Base-by-base conservation (phyloP, 2,329 filamentous ascomycete genomes). In the Penicillium sp. region DNA sequence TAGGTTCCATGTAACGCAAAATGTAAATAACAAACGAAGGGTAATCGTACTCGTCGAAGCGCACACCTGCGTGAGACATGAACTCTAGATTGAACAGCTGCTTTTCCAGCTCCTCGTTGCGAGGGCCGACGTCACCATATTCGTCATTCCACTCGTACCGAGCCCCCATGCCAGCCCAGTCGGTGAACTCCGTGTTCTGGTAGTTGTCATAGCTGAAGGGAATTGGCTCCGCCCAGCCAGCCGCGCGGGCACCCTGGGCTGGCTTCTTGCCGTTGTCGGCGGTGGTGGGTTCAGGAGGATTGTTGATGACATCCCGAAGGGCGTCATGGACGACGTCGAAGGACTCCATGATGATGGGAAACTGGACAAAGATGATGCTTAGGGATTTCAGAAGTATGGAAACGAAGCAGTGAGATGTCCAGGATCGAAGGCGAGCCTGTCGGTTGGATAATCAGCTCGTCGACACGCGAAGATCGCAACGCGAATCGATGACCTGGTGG, bases 101-200 rank as follows among this genome's bases (percentile, higher is more conserved):
- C 7, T 83, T 67, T 79, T 98, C 94, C 0, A 99, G 84, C 50
- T 86, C 84, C 0, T 83, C 79, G 55, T 88, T 84, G 52, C 80
- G 81, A 0, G 92, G 92, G 6, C 89, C 94, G 55, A 99, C 81
- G 42, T 98, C 94, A 2, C 94, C 95, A 66, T 84, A 90, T 2
- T 96, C 91, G 11, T 92, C 92, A 17, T 87, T 83, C 90, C 90
- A 98, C 70, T 93, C 86, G 68, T 98, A 98, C 45, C 90, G 82
- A 0, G 73, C 78, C n/a, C 86, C 88, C 56, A 84, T 84, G 39
- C 80, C 79, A 54, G 81, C 79, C 85, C 81, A 86, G 6, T 76
- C 72, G 17, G 71, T 70, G n/a, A 68, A 60, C 3, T 72, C 67
- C 38, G 38, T 57, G 17, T 55, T 57, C 17, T 61, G 71, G 62